Evolutionary conservation across 257 asterid species (phyloP), one percentile per base, ranked within the genome.

Genomic region (Rhazya stricta): DNA sequence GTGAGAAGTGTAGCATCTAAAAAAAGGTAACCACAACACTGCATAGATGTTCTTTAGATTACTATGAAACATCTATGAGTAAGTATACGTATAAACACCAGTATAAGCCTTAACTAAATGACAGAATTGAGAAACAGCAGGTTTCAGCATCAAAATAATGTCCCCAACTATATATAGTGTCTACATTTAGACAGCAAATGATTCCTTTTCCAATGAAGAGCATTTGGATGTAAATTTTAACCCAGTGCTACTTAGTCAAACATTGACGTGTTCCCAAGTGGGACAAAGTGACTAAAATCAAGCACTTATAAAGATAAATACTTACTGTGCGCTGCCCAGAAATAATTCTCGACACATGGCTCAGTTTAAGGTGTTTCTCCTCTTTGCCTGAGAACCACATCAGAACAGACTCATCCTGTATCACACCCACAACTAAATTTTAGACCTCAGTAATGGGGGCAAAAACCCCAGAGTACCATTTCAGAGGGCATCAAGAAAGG

Each of bases 291-390:
- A 39, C 37, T 36, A 66, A 13, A 21, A 4, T 3, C 6, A 66
- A 66, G 9, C 41, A 71, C 29, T 30, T 63, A 57, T 66, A 34
- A 3, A 79, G 70, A 63, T 53, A 69, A 81, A 83, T 66, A 89
- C 96, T 88, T 89, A 94, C 98, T 46, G 98, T 94, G 50, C 98
- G 92, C 89, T 94, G 98, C 66, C 98, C 98, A 79, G 98, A 91
- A 72, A 94, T 87, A 80, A 94, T 94, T 89, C 97, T 86, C 75
- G 96, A 87, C 72, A 94, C 97, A 74, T 91, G 90, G 87, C 94
- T 84, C 67, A 94, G 90, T 81, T 89, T 90, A 62, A 94, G 96
- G 77, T 85, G 94, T 83, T 94, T 91, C 93, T 94, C 97, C 84
- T 94, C 97, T 88, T 90, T 94, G 75, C 96, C 97, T 9, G 97